phyloP scores from a whole-genome alignment of 1,284 basidiomycete species.

The Bjerkandera adusta region DNA sequence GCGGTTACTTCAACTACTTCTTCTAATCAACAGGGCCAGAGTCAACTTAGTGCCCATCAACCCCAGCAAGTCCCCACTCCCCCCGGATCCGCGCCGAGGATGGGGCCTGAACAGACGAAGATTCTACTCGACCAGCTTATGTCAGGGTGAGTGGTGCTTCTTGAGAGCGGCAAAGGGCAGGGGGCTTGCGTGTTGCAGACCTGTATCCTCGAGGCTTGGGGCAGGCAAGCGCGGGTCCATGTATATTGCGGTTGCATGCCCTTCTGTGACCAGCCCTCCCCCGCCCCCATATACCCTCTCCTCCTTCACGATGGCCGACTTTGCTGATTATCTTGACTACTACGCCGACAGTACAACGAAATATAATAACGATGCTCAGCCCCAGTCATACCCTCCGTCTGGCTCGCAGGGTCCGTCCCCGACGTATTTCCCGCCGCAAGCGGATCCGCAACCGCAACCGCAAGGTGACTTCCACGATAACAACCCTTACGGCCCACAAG shows the following conservation, averaged over 20 bases:
- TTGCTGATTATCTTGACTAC: slow-evolving; percentile 10
- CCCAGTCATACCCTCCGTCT: slow-evolving; percentile 35
- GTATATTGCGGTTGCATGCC: not conserved
- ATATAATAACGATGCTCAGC: slow-evolving; percentile 51
- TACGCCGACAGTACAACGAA: slow-evolving; percentile 46
- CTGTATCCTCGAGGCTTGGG: slow-evolving; percentile 2
- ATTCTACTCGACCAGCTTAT: slow-evolving; percentile 75
- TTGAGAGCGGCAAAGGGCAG: not conserved
- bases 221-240: not conserved
- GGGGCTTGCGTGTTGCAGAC: slow-evolving; percentile 6
- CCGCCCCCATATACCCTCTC: slow-evolving; percentile 8
- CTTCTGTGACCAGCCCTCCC: not conserved
- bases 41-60: slow-evolving; percentile 29
- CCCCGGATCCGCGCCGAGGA: slow-evolving; percentile 59
- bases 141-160: slow-evolving; percentile 57
- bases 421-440: slow-evolving; percentile 35
- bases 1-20: slow-evolving; percentile 37
- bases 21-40: slow-evolving; percentile 32
- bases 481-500: slow-evolving; percentile 42
- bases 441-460: slow-evolving; percentile 24
- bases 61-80: slow-evolving; percentile 65
- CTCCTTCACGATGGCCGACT: slow-evolving; percentile 7
- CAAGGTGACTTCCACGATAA: slow-evolving; percentile 37
- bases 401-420: slow-evolving; percentile 43
- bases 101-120: slow-evolving; percentile 68